Base-by-base conservation (phyloP, 2,329 filamentous ascomycete species). In the Trichoderma pleuroti region DNA sequence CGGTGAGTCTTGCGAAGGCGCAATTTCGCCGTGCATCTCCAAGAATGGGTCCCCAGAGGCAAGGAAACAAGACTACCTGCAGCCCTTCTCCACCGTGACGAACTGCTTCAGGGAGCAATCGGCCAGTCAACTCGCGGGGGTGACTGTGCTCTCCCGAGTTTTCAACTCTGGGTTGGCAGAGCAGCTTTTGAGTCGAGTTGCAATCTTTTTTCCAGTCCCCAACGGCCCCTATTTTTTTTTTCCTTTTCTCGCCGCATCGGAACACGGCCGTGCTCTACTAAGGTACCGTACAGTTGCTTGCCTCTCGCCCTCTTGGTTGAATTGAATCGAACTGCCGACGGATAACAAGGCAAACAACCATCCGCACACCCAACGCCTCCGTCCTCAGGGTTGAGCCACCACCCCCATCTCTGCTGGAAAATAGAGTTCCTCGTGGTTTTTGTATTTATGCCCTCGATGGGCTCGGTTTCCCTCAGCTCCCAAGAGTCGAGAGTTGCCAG, bases 1-100 rank as follows among this genome's bases (percentile, higher is more conserved):
- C 28, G 65, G 56, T 52, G 24, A 52, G 21, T 14, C n/a, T 68
- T 52, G 65, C 56, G 56, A 61, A 28, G 28, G 39, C 14, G 56
- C 65, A 68, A 61, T 68, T 61, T 68, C 56, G 9, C 39, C 36
- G 54, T 30, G 46, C 54, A 46, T n/a, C 32, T 59, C n/a, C 56
- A 34, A 39, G 12, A 7, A 60, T 34, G 54, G 54, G 21, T 49
- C n/a, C n/a, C 64, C 14, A 4, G 54, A 59, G 36, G 36, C 54
- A 59, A 32, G 18, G 30, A 39, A 57, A 4, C 30, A 59, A 10
- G 10, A 34, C 28, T 59, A 59, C 11, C n/a, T n/a, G n/a, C n/a
- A n/a, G n/a, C n/a, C 16, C 56, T 59, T 54, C n/a, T 28, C 21
- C 24, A 54, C 46, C 63, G 49, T n/a, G 28, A 56, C 30, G 18